Percentiles rank a stretch among this genome's conserved stretches.
Evolutionary conservation across 2,329 filamentous ascomycete genomes (phyloP).

Genomic region (Alternaria brassicicola): DNA sequence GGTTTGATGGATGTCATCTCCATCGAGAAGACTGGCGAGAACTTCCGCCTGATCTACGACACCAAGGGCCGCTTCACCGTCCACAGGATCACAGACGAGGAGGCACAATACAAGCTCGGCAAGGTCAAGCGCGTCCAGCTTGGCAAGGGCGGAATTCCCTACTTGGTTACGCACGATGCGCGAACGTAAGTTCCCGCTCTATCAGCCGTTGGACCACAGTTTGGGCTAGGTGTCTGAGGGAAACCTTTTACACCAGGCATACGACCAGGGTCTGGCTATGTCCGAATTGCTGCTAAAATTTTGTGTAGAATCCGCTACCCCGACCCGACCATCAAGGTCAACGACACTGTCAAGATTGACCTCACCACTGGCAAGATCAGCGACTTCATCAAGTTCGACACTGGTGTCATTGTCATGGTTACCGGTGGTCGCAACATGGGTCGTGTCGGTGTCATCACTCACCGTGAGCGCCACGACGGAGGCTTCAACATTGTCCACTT

Average conservation of each 20-base stretch:
- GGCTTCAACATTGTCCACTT: conserved; percentile 99
- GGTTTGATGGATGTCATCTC: conserved; percentile 99
- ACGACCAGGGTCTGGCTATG: conserved; percentile 94
- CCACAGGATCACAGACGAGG: conserved; percentile 97
- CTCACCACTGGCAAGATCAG: conserved; percentile 95
- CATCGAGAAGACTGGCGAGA: conserved; percentile 99
- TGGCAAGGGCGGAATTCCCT: conserved; percentile 99
- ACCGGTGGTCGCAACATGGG: conserved; percentile 99
- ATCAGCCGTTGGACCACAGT: conserved; percentile 92
- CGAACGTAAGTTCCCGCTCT: conserved; percentile 99
- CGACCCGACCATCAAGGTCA: conserved; percentile 98
- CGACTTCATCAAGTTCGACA: conserved; percentile 99
- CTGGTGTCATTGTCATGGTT: conserved; percentile 95
- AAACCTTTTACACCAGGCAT: conserved; percentile 80
- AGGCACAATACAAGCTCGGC: conserved; percentile 99
- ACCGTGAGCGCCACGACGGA: conserved; percentile 99
- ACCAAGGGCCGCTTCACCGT: conserved; percentile 99
- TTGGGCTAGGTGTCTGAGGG: conserved; percentile 48
- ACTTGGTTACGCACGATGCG: conserved; percentile 99
- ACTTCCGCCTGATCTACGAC: conserved; percentile 99
- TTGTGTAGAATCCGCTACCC: conserved; percentile 92
- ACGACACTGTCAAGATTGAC: conserved; percentile 99
- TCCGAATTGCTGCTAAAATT: conserved; percentile 49
- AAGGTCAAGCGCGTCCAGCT: conserved; percentile 99
- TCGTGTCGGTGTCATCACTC: conserved; percentile 99